Evolutionary conservation across 805 yeast species (phyloP).

Genomic region (Metschnikowia reukaufii): DNA sequence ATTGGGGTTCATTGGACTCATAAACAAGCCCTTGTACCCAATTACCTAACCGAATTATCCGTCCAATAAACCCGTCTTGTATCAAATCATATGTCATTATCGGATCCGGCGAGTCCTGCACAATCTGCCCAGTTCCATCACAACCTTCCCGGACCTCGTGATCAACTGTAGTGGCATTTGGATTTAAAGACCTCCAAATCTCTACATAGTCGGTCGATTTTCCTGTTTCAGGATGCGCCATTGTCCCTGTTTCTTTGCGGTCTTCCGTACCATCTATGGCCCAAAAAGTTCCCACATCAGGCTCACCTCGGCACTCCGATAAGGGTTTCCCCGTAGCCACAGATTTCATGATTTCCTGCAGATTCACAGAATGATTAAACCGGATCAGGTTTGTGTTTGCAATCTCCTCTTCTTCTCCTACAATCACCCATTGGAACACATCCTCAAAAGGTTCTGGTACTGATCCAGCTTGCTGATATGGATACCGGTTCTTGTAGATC

Average conservation of each 20-base stretch:
- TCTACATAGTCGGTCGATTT: conserved; percentile 48
- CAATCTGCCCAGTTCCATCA: neutral
- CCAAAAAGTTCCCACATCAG: conserved; percentile 50
- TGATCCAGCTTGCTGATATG: conserved; percentile 10
- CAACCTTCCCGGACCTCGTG: conserved; percentile 27
- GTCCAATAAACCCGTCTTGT: conserved; percentile 37
- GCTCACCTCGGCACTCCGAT: conserved; percentile 26
- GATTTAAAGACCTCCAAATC: conserved; percentile 53
- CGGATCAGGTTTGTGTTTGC: conserved; percentile 35
- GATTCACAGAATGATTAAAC: conserved; percentile 46
- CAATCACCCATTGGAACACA: conserved; percentile 57
- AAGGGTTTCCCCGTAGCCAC: conserved; percentile 32
- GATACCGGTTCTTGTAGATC: conserved; percentile 21
- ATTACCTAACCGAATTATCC: conserved; percentile 47
- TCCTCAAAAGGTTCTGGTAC: conserved; percentile 21
- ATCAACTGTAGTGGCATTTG: conserved; percentile 30
- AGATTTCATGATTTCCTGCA: conserved; percentile 34
- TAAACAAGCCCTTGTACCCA: conserved; percentile 53
- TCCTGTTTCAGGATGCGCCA: conserved; percentile 48
- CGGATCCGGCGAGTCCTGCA: conserved; percentile 19
- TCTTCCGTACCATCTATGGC: conserved; percentile 36
- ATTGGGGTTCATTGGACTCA: conserved; percentile 20
- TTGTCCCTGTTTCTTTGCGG: conserved; percentile 50
- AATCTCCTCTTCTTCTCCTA: conserved; percentile 46
- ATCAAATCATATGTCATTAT: conserved; percentile 21